These are phyloP conservation scores for Dysphania ambrosioides DNA, from an alignment of 148 eudicot genomes.

Conservation along the genomic window DNA sequence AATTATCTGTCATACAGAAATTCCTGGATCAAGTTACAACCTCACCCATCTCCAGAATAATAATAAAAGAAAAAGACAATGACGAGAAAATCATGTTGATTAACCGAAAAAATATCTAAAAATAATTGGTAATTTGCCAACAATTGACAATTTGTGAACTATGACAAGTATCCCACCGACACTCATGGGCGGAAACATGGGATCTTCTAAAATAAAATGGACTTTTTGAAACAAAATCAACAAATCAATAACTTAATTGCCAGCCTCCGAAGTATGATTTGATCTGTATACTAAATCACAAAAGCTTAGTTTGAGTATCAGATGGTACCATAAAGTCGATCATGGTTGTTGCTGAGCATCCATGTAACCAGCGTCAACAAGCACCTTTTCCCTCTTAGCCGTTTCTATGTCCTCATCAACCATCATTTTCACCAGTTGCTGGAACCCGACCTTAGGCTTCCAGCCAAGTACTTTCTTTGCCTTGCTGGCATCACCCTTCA, in stretches of 20 bases:
- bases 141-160: slow-evolving; percentile 2
- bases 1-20: neutral
- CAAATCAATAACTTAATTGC: slow-evolving; percentile 24
- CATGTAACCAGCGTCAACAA: slow-evolving; percentile 85
- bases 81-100: slow-evolving; percentile 4
- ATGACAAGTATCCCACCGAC: slow-evolving; percentile 18
- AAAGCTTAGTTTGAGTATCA: slow-evolving; percentile 14
- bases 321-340: slow-evolving; percentile 17
- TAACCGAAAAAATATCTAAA: neutral
- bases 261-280: slow-evolving; percentile 14
- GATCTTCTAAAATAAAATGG: neutral
- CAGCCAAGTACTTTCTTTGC: slow-evolving; percentile 76
- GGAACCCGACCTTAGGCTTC: slow-evolving; percentile 85
- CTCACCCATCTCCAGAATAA: neutral
- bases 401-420: slow-evolving; percentile 83
- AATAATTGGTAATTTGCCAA: slow-evolving; percentile 10
- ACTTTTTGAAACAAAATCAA: slow-evolving; percentile 16
- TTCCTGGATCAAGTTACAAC: neutral
- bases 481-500: slow-evolving; percentile 80
- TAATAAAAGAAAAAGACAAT: neutral
- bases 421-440: slow-evolving; percentile 97
- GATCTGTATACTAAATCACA: slow-evolving; percentile 25
- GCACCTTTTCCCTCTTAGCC: slow-evolving; percentile 91
- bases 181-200: slow-evolving; percentile 14
- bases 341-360: slow-evolving; percentile 96